Conservation (phyloP, 345 rosid species). For the Lepidium africanum region DNA sequence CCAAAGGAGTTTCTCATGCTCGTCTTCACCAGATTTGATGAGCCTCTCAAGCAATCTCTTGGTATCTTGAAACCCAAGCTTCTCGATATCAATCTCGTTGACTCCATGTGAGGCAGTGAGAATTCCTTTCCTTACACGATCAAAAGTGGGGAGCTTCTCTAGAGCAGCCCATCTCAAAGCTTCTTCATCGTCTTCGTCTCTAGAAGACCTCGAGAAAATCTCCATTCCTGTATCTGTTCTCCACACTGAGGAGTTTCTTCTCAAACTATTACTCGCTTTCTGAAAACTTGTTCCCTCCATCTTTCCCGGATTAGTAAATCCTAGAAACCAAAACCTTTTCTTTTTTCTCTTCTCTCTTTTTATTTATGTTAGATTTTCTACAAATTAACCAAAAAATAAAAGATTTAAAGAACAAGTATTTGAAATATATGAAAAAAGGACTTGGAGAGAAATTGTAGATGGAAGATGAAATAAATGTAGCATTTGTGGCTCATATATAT, state of each 20-base stretch:
- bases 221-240: slow-evolving; percentile 37
- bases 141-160: slow-evolving; percentile 74
- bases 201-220: slow-evolving; percentile 46
- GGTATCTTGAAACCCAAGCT: slow-evolving; percentile 62
- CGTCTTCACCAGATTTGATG: slow-evolving; percentile 66
- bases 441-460: background rate
- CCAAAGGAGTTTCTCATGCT: slow-evolving; percentile 70
- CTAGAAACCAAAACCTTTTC: background rate
- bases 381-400: background rate
- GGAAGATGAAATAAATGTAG: background rate
- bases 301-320: background rate
- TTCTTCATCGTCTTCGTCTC: slow-evolving; percentile 73
- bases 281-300: slow-evolving; percentile 36
- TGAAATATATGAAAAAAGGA: background rate
- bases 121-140: slow-evolving; percentile 63
- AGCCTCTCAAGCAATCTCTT: slow-evolving; percentile 67
- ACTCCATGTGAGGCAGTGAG: slow-evolving; percentile 40
- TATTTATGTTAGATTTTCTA: background rate
- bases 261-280: slow-evolving; percentile 34
- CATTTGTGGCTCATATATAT: slow-evolving; percentile 4
- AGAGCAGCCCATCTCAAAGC: slow-evolving; percentile 90
- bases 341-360: background rate
- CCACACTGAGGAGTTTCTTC: slow-evolving; percentile 25
- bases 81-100: slow-evolving; percentile 55
- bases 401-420: background rate